Evolutionary conservation across 768 basidiomycete species (phyloP).

Genomic region (Arthromyces matolae): DNA sequence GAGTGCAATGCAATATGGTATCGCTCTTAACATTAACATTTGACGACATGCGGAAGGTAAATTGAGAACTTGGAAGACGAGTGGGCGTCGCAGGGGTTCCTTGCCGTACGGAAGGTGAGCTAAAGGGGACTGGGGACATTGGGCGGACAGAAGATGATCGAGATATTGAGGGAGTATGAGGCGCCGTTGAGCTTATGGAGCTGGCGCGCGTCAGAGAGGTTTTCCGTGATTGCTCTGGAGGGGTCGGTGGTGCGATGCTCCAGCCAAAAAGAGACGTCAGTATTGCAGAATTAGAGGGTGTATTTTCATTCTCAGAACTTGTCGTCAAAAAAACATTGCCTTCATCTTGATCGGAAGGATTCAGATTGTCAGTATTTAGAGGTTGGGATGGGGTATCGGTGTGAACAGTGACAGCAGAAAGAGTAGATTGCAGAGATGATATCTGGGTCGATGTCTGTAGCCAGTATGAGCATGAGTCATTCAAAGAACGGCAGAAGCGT

Average conservation of each 20-base stretch:
- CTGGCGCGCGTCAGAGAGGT: constrained; percentile 31
- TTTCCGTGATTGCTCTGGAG: constrained; percentile 27
- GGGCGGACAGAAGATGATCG: constrained; percentile 33
- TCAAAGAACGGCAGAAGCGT: constrained; percentile 17
- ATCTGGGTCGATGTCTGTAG: constrained; percentile 56
- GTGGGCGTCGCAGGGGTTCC: constrained; percentile 12
- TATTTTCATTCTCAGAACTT: constrained; percentile 7
- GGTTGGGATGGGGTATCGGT: constrained; percentile 15
- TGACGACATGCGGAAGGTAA: constrained; percentile 24
- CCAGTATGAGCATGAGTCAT: neutral
- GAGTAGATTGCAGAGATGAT: constrained; percentile 44
- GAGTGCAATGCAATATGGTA: constrained; percentile 55
- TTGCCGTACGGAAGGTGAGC: constrained; percentile 14
- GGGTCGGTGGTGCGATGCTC: constrained; percentile 36
- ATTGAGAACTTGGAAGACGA: constrained; percentile 17
- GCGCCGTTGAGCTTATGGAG: constrained; percentile 30
- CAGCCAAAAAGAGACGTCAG: constrained; percentile 51
- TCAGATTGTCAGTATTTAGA: neutral
- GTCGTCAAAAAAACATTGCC: constrained; percentile 17
- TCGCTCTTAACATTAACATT: constrained; percentile 34
- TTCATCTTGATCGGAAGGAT: constrained; percentile 4
- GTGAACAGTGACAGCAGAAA: constrained; percentile 27
- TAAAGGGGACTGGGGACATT: constrained; percentile 6
- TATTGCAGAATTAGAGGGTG: constrained; percentile 39
- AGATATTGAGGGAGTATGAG: constrained; percentile 32